Base-by-base conservation (phyloP, 1,284 basidiomycete species). In the Ustilago bromivora region DNA sequence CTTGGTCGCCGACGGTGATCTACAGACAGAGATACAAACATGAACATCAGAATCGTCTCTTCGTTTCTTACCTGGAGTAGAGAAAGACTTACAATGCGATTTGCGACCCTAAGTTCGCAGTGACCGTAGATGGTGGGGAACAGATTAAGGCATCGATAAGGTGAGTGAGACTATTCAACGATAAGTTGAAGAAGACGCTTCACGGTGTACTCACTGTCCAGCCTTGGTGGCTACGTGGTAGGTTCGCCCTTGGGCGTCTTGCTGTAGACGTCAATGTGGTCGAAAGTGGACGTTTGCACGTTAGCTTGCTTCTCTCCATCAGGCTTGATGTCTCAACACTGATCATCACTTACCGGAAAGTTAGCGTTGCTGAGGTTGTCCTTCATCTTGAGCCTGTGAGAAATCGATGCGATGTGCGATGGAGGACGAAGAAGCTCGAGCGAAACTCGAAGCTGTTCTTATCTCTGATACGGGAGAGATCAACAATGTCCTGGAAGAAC, bases 1-100 rank as follows among this genome's bases (percentile, higher is more conserved):
- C 91, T 32, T 91, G 89, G 56, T 92, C 89, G 41, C 93, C 93
- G 32, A 94, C 92, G 1, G 92, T 94, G 47, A 93, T 87, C 66
- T 68, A 34, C 2, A 19, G 23, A 15, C 11, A 19, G 11, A 65
- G 67, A 66, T 59, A 71, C 73, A 80, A 94, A 28, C 23, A 28
- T 28, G 23, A 3, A 28, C 23, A 28, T 28, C 23, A 28, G 3
- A 28, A 28, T 28, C 2, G 23, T 28, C 23, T 28, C 23, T 28
- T 28, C 23, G 23, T 28, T 28, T 28, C 23, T 28, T 28, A 28
- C 23, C 23, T 28, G 23, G 3, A 28, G 23, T 28, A 28, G 23
- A 28, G 23, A 15, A 13, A 19, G 11, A 65, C 72, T 69, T 59
- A 71, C 73, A 80, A 94, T 92, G 55, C 92, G 90, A 86, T 94